These are phyloP conservation scores for Penicillium nucicola DNA, from an alignment of 495 filamentous ascomycete genomes.

Conservation along the genomic window DNA sequence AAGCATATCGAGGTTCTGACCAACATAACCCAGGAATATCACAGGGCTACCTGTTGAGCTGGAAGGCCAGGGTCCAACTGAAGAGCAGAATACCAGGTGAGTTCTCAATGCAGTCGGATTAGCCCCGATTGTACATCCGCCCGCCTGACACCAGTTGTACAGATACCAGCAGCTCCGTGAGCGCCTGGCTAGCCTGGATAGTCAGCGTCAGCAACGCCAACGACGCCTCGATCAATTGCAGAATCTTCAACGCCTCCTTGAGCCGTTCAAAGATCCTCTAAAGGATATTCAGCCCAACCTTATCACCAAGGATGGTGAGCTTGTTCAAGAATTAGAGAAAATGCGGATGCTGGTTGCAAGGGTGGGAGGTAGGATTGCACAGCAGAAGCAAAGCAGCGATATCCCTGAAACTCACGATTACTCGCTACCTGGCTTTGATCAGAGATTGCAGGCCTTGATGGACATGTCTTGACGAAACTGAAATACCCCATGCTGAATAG, in stretches of 20 bases:
- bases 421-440: conserved; percentile 28
- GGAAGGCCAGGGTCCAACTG: conserved; percentile 28
- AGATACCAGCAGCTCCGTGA: conserved; percentile 56
- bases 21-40: conserved; percentile 37
- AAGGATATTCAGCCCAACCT: conserved; percentile 73
- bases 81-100: conserved; percentile 34
- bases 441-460: conserved; percentile 35
- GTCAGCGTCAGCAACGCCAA: conserved; percentile 48
- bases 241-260: conserved; percentile 54
- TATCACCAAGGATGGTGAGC: conserved; percentile 67
- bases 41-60: conserved; percentile 31
- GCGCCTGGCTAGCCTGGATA: conserved; percentile 49
- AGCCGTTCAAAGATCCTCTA: conserved; percentile 54
- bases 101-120: conserved; percentile 7
- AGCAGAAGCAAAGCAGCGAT: conserved; percentile 25
- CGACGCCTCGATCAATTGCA: conserved; percentile 56
- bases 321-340: conserved; percentile 69
- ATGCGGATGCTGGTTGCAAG: conserved; percentile 74
- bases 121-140: conserved; percentile 19
- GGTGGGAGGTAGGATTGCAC: conserved; percentile 59
- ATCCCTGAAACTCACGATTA: conserved; percentile 14
- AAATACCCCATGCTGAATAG: conserved; percentile 2
- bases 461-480: conserved; percentile 33
- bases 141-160: conserved; percentile 31
- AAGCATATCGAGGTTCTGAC: conserved; percentile 4